Percentiles rank a stretch among this genome's conserved stretches.
Evolutionary conservation across 345 rosid species (phyloP).

Genomic region (Sonneratia alba): DNA sequence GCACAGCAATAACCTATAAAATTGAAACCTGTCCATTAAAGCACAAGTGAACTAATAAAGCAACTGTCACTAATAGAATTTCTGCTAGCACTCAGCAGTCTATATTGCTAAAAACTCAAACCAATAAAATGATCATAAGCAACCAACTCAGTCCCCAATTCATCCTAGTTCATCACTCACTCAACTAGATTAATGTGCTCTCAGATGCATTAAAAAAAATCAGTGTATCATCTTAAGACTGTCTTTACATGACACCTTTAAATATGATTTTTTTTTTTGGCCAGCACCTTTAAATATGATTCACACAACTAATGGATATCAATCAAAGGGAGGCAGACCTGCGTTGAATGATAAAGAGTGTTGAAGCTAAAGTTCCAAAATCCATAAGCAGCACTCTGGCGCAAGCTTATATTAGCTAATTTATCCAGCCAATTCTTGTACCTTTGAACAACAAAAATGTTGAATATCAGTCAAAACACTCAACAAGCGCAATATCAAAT

Average conservation of each 20-base stretch:
- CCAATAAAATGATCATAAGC: background rate
- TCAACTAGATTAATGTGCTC: background rate
- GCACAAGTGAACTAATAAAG: background rate
- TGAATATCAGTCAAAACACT: background rate
- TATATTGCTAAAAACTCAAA: background rate
- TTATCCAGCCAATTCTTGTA: slow-evolving; percentile 70
- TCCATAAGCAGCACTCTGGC: slow-evolving; percentile 98
- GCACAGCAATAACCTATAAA: slow-evolving; percentile 73
- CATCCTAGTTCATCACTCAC: background rate
- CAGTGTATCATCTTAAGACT: background rate
- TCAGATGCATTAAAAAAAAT: background rate
- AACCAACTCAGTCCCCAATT: background rate
- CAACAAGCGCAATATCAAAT: background rate
- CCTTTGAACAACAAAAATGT: slow-evolving; percentile 26
- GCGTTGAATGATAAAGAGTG: slow-evolving; percentile 84
- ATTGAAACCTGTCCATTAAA: slow-evolving; percentile 10
- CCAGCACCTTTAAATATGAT: background rate
- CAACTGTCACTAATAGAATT: background rate
- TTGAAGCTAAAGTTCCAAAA: slow-evolving; percentile 87
- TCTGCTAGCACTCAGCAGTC: background rate
- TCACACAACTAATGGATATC: background rate
- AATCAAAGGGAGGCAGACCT: slow-evolving; percentile 32
- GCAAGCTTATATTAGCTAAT: slow-evolving; percentile 72
- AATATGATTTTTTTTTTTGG: too few relatives aligned
- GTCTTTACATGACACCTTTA: background rate